These are phyloP conservation scores for Tetrahymena borealis DNA, from an alignment of 73 alveolate genomes.

Conservation along the genomic window DNA sequence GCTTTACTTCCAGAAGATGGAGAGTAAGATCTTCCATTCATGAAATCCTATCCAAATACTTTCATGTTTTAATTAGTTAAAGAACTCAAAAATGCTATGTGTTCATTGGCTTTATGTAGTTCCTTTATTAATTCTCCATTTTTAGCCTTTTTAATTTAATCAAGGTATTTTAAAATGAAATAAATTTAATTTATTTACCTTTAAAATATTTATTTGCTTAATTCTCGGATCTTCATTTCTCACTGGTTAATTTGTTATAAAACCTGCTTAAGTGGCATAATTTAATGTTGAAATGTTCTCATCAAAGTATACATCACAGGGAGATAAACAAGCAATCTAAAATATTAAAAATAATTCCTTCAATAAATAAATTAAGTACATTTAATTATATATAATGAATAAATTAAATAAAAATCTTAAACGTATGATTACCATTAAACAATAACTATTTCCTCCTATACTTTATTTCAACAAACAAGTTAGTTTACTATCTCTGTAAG, in stretches of 20 bases:
- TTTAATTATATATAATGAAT: too few species aligned
- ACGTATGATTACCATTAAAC: constrained; percentile 57
- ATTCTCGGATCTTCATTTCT: constrained; percentile 85
- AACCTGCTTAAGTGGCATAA: constrained; percentile 94
- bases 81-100: constrained; percentile 19
- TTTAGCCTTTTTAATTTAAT: not conserved
- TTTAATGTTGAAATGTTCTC: constrained; percentile 89
- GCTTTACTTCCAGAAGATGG: not conserved
- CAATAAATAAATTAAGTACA: too few species aligned
- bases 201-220: constrained; percentile 55
- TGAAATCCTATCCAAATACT: not conserved
- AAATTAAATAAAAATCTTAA: too few species aligned
- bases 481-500: constrained; percentile 94
- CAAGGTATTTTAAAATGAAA: not conserved
- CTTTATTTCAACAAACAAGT: constrained; percentile 86
- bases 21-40: not conserved
- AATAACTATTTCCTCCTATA: constrained; percentile 93
- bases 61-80: not conserved
- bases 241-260: constrained; percentile 82
- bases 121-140: not conserved
- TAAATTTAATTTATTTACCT: not conserved
- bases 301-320: constrained; percentile 74
- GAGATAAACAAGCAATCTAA: constrained; percentile 89
- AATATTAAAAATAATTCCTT: not conserved
- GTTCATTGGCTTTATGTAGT: constrained; percentile 34